phyloP scores from a whole-genome alignment of 768 basidiomycete genomes.

The Mycena galopus region DNA sequence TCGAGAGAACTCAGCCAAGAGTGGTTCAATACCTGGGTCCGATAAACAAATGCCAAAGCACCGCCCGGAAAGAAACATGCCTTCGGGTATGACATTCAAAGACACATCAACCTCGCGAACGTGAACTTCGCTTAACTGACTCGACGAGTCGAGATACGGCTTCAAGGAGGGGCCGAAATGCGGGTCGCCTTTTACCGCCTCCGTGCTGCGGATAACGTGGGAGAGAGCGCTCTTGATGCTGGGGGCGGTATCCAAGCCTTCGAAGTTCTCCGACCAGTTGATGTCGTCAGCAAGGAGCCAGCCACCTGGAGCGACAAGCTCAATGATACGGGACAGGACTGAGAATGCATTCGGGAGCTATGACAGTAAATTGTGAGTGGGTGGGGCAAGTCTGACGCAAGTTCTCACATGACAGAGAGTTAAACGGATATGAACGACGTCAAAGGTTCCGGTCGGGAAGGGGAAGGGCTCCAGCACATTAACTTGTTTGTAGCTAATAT shows the following conservation, averaged over 20 bases:
- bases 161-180: constrained; percentile 8
- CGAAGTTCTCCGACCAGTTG: background rate
- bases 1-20: background rate
- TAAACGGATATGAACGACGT: constrained; percentile 41
- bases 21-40: constrained; percentile 1
- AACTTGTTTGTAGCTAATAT: constrained; percentile 36
- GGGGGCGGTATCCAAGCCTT: constrained; percentile 21
- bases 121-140: background rate
- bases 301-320: no score
- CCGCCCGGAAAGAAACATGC: background rate
- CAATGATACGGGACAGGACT: constrained; percentile 29
- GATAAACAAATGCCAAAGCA: background rate
- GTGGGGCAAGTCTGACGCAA: background rate
- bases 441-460: constrained; percentile 33
- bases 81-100: constrained; percentile 8
- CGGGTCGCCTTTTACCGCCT: constrained; percentile 14
- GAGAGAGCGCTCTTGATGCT: constrained; percentile 15
- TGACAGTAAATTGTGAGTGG: background rate
- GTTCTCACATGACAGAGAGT: constrained; percentile 37
- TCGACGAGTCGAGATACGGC: constrained; percentile 16
- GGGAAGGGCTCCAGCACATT: constrained; percentile 37
- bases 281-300: constrained; percentile 42
- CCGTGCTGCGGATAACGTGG: constrained; percentile 1
- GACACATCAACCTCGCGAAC: constrained; percentile 15
- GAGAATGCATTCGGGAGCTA: constrained; percentile 36